Conservation (phyloP, 2,329 filamentous ascomycete species). For the Chalara sp. region DNA sequence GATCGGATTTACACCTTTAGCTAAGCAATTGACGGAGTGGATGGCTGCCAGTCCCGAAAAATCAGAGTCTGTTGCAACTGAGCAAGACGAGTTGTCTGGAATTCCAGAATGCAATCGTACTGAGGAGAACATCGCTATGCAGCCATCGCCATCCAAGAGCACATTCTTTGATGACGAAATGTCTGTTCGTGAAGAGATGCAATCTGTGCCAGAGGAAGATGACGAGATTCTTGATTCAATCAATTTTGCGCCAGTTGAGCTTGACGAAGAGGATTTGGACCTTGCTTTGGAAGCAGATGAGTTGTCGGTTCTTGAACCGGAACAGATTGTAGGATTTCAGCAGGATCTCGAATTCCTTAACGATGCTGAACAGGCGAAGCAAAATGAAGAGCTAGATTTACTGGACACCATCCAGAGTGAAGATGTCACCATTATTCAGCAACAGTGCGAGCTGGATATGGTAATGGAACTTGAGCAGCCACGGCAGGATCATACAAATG, state of each 20-base stretch:
- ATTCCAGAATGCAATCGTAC: background rate
- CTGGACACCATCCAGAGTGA: background rate
- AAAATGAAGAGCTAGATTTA: background rate
- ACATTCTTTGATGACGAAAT: conserved; percentile 59
- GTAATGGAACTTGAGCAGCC: background rate
- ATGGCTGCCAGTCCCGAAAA: conserved; percentile 50
- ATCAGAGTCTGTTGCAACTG: conserved; percentile 9
- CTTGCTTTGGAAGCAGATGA: conserved; percentile 53
- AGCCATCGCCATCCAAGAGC: conserved; percentile 32
- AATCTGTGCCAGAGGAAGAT: conserved; percentile 29
- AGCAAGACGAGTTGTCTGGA: conserved; percentile 3
- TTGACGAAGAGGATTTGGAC: conserved; percentile 49
- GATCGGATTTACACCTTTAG: conserved; percentile 58
- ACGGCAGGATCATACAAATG: background rate
- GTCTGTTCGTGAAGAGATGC: conserved; percentile 35
- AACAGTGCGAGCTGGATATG: background rate
- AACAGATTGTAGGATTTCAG: conserved; percentile 12
- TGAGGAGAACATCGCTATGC: background rate
- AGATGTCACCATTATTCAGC: background rate
- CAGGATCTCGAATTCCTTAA: background rate
- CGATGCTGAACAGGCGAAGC: conserved; percentile 4
- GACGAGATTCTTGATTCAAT: conserved; percentile 13
- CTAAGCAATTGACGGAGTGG: conserved; percentile 56
- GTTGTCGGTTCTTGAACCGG: conserved; percentile 47
- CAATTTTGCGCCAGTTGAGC: conserved; percentile 39